Percentiles rank a stretch among this genome's conserved stretches.
Conservation (phyloP, 2,329 filamentous ascomycete species). For the Colletotrichum scovillei region DNA sequence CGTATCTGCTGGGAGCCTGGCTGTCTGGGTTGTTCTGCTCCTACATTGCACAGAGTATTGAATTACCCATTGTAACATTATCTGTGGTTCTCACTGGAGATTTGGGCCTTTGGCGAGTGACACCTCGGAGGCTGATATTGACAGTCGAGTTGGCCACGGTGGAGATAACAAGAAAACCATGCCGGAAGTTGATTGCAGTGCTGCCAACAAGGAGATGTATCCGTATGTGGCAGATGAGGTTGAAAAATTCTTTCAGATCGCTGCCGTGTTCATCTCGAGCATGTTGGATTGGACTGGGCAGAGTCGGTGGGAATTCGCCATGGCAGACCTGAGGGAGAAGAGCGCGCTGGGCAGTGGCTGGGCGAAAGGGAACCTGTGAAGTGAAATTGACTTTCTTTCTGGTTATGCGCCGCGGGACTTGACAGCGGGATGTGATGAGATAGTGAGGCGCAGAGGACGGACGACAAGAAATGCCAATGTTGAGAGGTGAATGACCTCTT, state of each 20-base stretch:
- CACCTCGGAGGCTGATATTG: neutral
- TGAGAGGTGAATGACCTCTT: constrained; percentile 19
- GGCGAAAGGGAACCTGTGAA: neutral
- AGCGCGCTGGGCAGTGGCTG: constrained; percentile 23
- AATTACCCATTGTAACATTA: constrained; percentile 11
- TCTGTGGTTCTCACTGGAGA: constrained; percentile 15
- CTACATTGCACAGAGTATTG: neutral
- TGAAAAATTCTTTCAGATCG: neutral
- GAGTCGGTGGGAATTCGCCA: constrained; percentile 8
- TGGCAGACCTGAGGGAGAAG: neutral
- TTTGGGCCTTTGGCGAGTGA: constrained; percentile 1
- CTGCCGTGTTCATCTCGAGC: neutral
- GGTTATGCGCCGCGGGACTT: neutral
- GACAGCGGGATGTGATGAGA: constrained; percentile 16
- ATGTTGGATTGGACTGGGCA: constrained; percentile 15
- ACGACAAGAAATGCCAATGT: constrained; percentile 31
- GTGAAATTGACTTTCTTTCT: neutral
- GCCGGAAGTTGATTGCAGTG: constrained; percentile 24
- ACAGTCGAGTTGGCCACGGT: neutral
- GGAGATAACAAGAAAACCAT: neutral
- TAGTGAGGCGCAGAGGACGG: constrained; percentile 24
- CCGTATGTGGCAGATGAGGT: neutral
- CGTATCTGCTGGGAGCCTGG: neutral
- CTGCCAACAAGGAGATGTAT: constrained; percentile 3
- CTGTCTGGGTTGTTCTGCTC: neutral